These are phyloP conservation scores for Kalmusia sp. DNA, from an alignment of 2,329 filamentous ascomycete genomes.

Conservation along the genomic window DNA sequence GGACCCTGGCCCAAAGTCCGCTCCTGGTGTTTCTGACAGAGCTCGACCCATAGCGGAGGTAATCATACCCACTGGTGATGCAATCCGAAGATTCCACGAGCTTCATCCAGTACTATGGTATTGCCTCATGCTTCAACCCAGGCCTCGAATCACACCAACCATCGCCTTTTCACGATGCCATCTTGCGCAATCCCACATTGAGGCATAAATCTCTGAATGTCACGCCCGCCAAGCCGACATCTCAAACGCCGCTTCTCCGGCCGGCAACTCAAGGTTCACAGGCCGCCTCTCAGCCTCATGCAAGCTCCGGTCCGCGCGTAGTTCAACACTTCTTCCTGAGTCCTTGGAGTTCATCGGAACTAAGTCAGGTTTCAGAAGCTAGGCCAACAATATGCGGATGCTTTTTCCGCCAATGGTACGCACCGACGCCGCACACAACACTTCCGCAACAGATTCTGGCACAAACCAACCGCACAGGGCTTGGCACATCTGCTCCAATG, in stretches of 20 bases:
- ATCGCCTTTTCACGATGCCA: too few species aligned
- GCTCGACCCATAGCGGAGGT: neutral
- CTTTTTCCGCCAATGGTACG: slow-evolving; percentile 4
- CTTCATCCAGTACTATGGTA: neutral
- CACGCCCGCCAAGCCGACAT: neutral
- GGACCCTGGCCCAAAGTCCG: neutral
- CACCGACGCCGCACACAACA: neutral
- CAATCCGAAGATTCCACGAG: neutral
- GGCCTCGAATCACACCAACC: neutral
- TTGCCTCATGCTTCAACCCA: neutral
- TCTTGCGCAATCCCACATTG: too few species aligned
- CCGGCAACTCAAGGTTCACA: slow-evolving; percentile 3
- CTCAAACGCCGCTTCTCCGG: slow-evolving; percentile 3
- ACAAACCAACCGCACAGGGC: too few species aligned
- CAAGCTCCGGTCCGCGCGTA: neutral
- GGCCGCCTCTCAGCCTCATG: slow-evolving; percentile 8
- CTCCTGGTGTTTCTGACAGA: neutral
- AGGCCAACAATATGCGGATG: neutral
- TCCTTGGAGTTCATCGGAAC: neutral
- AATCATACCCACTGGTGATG: neutral
- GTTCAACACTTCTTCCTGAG: slow-evolving; percentile 3
- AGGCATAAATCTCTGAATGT: slow-evolving; percentile 3
- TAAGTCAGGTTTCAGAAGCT: neutral
- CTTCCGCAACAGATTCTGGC: neutral
- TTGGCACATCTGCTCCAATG: too few species aligned